These are phyloP conservation scores for Suhomyces panamericanus DNA, from an alignment of 1,139 yeast genomes.

Conservation along the genomic window DNA sequence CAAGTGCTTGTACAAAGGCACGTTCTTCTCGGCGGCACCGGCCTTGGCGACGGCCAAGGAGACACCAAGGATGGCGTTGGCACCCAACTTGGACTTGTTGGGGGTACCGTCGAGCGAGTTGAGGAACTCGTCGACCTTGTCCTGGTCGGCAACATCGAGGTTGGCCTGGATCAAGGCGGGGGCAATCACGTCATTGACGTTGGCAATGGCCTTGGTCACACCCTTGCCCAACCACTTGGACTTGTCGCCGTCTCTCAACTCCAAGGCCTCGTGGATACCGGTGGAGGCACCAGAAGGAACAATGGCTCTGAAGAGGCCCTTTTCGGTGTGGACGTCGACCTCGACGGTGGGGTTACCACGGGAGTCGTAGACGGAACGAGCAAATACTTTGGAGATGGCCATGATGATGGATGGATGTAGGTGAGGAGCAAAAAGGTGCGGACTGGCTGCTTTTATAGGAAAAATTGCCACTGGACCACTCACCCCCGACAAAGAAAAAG, in stretches of 20 bases:
- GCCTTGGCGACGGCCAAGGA: conserved; percentile 93
- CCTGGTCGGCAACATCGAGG: conserved; percentile 77
- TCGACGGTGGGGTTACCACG: conserved; percentile 99
- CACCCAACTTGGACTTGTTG: conserved; percentile 93
- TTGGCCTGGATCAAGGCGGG: conserved; percentile 79
- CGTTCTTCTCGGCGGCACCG: conserved; percentile 86
- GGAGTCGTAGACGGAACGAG: conserved; percentile 95
- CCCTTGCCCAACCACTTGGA: conserved; percentile 96
- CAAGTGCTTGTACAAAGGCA: conserved; percentile 85
- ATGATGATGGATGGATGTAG: conserved; percentile 16
- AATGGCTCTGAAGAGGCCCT: conserved; percentile 86
- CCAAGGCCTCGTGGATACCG: conserved; percentile 92
- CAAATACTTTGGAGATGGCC: conserved; percentile 61
- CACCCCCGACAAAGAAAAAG: conserved; percentile 13
- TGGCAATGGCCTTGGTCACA: conserved; percentile 87
- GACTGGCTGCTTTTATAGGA: conserved; percentile 11
- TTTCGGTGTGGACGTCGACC: conserved; percentile 84
- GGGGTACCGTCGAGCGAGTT: conserved; percentile 83
- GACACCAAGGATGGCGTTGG: conserved; percentile 94
- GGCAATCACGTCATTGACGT: conserved; percentile 85
- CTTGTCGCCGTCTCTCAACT: conserved; percentile 93
- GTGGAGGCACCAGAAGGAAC: conserved; percentile 98
- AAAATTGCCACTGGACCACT: conserved; percentile 17
- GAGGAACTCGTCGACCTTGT: conserved; percentile 76
- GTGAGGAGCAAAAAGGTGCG: conserved; percentile 1